Evolutionary conservation across 108 stramenopile genomes (phyloP).

Genomic region (Ochromonas danica): DNA sequence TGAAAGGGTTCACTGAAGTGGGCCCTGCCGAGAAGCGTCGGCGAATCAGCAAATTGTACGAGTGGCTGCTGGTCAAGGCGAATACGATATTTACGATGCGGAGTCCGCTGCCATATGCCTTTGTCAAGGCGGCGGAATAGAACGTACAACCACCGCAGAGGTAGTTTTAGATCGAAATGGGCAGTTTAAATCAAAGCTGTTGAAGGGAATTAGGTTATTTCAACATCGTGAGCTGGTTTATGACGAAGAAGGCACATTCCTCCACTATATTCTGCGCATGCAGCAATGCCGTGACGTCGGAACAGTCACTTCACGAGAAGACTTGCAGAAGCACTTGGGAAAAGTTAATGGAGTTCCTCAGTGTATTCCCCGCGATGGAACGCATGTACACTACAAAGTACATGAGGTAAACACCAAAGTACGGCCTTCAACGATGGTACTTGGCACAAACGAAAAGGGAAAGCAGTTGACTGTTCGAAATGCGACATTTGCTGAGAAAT

Average conservation of each 20-base stretch:
- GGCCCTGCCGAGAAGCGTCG: neutral
- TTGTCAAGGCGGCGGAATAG: neutral
- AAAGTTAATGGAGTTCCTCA: neutral
- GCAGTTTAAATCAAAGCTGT: neutral
- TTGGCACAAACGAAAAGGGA: neutral
- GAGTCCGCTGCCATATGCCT: neutral
- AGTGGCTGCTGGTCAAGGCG: neutral
- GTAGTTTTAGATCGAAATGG: neutral
- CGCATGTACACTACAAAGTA: neutral
- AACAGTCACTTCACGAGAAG: neutral
- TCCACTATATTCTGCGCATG: neutral
- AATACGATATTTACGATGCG: neutral
- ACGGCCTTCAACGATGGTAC: neutral
- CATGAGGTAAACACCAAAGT: neutral
- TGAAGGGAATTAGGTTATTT: neutral
- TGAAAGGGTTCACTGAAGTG: neutral
- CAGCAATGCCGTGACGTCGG: neutral
- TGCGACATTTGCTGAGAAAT: neutral
- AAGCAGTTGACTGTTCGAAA: neutral
- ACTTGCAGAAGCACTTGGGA: neutral
- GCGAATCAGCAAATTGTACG: neutral
- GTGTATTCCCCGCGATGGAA: neutral
- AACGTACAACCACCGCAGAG: conserved; percentile 1
- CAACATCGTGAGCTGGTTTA: neutral
- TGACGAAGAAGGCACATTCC: neutral